Base-by-base conservation (phyloP, 352 stramenopile species). In the Phytophthora rubi region DNA sequence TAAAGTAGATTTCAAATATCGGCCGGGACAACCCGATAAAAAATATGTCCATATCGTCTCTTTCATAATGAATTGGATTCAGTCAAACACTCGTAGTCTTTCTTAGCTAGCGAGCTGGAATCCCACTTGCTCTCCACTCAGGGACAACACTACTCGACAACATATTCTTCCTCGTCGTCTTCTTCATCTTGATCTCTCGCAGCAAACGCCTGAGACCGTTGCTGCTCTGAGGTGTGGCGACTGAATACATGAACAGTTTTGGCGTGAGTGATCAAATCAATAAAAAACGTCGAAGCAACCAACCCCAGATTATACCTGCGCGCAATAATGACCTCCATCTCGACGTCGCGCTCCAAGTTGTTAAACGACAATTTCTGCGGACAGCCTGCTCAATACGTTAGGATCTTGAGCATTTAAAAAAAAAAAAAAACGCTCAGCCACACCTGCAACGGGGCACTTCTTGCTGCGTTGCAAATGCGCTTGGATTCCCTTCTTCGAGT, bases 271-370 rank as follows among this genome's bases (percentile, higher is more conserved):
- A 51, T 10, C 28, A 37, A 55, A 45, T 5, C 16, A 30, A 21
- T 18, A 30, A 44, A 28, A 39, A 30, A 55, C 13, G 12, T 16
- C 16, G 28, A 53, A 47, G 13, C 21, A 28, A 48, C 4, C 35
- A 54, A 16, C 6, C 5, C 44, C 42, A 13, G n/a, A 6, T 68
- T 63, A 45, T 68, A 92, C 85, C 68, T 77, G 52, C 80, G 76
- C n/a, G 65, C 80, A 67, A 93, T 82, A 48, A 93, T 81, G 21
- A 96, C 83, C 60, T 96, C 89, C 86, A 96, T 96, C 72, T 95
- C 87, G 47, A 96, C 86, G 48, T 96, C 85, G 48, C 87, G 89
- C 69, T 96, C 89, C 42, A 96, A 78, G 15, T 68, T 82, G 18
- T 73, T 70, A 51, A 90, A 74, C 16, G 69, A 59, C 35, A 96